These are phyloP conservation scores for Coemansia sp. DNA, from an alignment of 192 early-diverging fungal genomes.

Conservation along the genomic window DNA sequence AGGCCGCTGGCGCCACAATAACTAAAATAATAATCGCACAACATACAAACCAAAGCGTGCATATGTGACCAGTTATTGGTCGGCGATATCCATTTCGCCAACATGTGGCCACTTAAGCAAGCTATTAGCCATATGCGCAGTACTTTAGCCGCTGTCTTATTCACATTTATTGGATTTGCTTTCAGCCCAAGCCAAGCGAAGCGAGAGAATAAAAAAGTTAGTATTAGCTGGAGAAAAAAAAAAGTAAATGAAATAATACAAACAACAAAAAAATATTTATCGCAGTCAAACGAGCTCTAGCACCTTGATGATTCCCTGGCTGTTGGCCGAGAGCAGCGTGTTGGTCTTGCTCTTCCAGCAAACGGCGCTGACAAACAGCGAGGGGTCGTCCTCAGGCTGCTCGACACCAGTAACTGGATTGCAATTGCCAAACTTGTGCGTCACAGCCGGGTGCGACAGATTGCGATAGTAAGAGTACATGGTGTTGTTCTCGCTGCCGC, in stretches of 20 bases:
- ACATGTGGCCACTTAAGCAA: no score
- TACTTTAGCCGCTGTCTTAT: no score
- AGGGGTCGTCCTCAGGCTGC: conserved; percentile 61
- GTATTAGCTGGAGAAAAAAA: no score
- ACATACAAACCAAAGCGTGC: no score
- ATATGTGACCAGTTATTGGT: no score
- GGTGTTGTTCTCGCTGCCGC: conserved; percentile 93
- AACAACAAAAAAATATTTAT: background rate
- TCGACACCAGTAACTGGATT: conserved; percentile 69
- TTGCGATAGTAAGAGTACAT: conserved; percentile 84
- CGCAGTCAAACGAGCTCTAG: conserved; percentile 65
- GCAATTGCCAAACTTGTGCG: conserved; percentile 76
- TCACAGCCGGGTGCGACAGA: conserved; percentile 73
- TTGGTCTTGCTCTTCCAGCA: conserved; percentile 87
- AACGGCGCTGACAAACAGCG: conserved; percentile 87
- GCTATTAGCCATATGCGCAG: no score
- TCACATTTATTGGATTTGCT: no score
- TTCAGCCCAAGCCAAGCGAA: background rate
- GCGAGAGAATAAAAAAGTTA: background rate
- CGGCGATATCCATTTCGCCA: no score
- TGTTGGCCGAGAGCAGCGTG: conserved; percentile 84
- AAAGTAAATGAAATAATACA: background rate
- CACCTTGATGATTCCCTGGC: conserved; percentile 87
- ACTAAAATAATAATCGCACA: no score
- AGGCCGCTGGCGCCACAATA: no score